A percentile compares a stretch with the other conserved stretches of the same genome.
phyloP scores from a whole-genome alignment of 768 basidiomycete genomes.

The Lyophyllum decastes region DNA sequence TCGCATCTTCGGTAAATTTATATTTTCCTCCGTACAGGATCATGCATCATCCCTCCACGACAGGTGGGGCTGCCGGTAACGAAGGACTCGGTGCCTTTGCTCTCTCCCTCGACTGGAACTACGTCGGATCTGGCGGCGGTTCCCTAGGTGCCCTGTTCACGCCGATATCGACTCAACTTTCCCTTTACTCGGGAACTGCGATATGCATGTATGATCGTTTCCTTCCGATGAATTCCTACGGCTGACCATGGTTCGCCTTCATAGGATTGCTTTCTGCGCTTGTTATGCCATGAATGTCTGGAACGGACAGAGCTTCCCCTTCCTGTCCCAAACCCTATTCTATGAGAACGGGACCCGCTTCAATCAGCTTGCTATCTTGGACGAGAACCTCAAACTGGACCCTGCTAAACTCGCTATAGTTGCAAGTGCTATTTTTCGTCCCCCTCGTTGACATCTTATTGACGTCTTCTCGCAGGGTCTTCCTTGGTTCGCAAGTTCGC shows the following conservation, averaged over 20 bases:
- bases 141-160: slow-evolving; percentile 49
- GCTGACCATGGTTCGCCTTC: too few relatives aligned
- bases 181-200: slow-evolving; percentile 47
- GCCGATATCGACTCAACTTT: slow-evolving; percentile 56
- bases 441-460: slow-evolving; percentile 12
- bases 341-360: slow-evolving; percentile 48
- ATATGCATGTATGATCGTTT: slow-evolving; percentile 53
- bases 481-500: slow-evolving; percentile 48
- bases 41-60: neutral
- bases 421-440: slow-evolving; percentile 30
- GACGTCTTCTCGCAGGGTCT: slow-evolving; percentile 30
- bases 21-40: neutral
- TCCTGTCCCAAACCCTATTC: slow-evolving; percentile 53
- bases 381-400: slow-evolving; percentile 51
- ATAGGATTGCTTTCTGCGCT: slow-evolving; percentile 45
- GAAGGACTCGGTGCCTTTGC: slow-evolving; percentile 64
- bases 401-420: slow-evolving; percentile 44
- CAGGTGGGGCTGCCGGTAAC: slow-evolving; percentile 58
- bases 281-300: slow-evolving; percentile 52
- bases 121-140: slow-evolving; percentile 47
- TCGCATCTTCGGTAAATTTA: slow-evolving; percentile 12
- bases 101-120: slow-evolving; percentile 64
- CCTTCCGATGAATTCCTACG: too few relatives aligned
- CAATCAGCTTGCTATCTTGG: slow-evolving; percentile 54
- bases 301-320: slow-evolving; percentile 61